A percentile compares a stretch with the other conserved stretches of the same genome.
Evolutionary conservation across 768 basidiomycete genomes (phyloP).

Genomic region (Ramaria rubella): DNA sequence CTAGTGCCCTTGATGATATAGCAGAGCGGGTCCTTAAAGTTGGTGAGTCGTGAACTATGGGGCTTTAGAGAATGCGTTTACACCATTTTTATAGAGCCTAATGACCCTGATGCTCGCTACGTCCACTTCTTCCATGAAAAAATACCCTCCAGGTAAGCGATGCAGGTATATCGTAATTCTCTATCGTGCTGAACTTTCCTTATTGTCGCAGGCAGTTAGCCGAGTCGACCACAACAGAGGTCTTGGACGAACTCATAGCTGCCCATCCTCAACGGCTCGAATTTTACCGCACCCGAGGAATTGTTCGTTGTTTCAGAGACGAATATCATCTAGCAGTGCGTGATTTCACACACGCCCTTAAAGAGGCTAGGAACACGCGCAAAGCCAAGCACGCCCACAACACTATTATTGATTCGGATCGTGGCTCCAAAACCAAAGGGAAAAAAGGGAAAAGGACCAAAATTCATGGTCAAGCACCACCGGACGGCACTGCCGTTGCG

Average conservation of each 20-base stretch:
- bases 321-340: constrained; percentile 68
- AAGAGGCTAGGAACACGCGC: constrained; percentile 66
- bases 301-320: constrained; percentile 84
- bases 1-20: constrained; percentile 88
- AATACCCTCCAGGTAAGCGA: constrained; percentile 76
- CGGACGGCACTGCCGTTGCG: constrained; percentile 53
- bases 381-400: constrained; percentile 53
- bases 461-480: constrained; percentile 57
- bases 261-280: constrained; percentile 70
- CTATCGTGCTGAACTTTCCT: constrained; percentile 5
- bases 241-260: constrained; percentile 74
- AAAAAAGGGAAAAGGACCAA: constrained; percentile 37
- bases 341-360: constrained; percentile 77
- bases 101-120: constrained; percentile 74
- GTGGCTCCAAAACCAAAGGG: constrained; percentile 46
- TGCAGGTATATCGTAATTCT: constrained; percentile 11
- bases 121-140: constrained; percentile 95
- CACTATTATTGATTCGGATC: constrained; percentile 32
- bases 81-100: constrained; percentile 46
- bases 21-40: constrained; percentile 77
- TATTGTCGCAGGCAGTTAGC: constrained; percentile 61
- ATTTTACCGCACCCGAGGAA: constrained; percentile 83
- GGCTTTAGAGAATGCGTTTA: neutral
- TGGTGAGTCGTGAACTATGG: constrained; percentile 33
- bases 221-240: constrained; percentile 71